Evolutionary conservation across 192 early-diverging fungal species (phyloP), one percentile per base, ranked within the genome.

Genomic region (Gaertneriomyces semiglobifer): DNA sequence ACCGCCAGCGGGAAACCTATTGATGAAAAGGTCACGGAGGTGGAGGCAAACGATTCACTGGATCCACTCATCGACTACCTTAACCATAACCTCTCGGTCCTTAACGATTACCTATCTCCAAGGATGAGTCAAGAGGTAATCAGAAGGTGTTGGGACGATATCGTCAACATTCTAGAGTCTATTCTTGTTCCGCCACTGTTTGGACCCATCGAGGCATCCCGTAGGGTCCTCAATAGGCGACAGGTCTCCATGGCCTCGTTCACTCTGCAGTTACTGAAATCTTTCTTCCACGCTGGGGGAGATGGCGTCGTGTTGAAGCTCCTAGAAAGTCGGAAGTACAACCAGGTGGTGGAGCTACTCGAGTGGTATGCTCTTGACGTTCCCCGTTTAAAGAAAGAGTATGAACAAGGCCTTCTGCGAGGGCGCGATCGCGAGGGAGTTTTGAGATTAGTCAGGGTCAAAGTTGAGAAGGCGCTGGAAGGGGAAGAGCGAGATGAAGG

Each of bases 71-170:
- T 70, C 16, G 82, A 79, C 57, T 84, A 84, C 53, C 69, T 84
- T 7, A 78, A 84, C 73, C 80, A 83, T 45, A 84, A 84, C 62
- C 65, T 84, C 8, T 78, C 69, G 20, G 83, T 81, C 3, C 56
- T 84, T 4, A 79, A 73, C 52, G 64, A 62, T 8, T 68, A 69
- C 44, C 66, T 84, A 10, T 77, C 76, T 7, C 44, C 72, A n/a
- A 43, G 52, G 9, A 84, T 84, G 82, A 69, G 81, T 6, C 83
- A 84, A 58, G 78, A 83, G 66, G 81, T 84, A 7, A 84, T 84
- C 58, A 72, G 69, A n/a, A 70, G 82, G 39, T 81, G 74, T 44
- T 84, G 82, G 82, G 80, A 79, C 55, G 82, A 84, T 45, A 57
- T 54, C n/a, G 46, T 84, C 25, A 19, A 68, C 19, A 52, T 78